These are phyloP conservation scores for Colletotrichum horii DNA, from an alignment of 2,329 filamentous ascomycete species.

Conservation along the genomic window DNA sequence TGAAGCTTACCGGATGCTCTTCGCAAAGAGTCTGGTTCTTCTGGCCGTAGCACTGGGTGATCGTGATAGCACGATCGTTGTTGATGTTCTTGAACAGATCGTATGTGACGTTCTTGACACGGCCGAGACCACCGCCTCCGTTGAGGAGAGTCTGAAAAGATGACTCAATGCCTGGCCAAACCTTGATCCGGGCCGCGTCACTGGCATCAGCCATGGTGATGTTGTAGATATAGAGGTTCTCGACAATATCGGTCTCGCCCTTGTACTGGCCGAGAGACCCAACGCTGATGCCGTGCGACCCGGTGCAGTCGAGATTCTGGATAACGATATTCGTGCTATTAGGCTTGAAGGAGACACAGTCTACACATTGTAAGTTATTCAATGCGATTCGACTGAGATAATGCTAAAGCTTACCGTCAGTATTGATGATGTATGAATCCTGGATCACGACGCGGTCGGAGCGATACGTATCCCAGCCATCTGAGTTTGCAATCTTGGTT, in stretches of 20 bases:
- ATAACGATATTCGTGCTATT: slow-evolving; percentile 73
- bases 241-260: slow-evolving; percentile 68
- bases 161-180: slow-evolving; percentile 60
- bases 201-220: slow-evolving; percentile 62
- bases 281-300: slow-evolving; percentile 75
- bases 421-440: slow-evolving; percentile 67
- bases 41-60: slow-evolving; percentile 65
- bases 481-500: slow-evolving; percentile 71
- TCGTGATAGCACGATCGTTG: slow-evolving; percentile 65
- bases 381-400: too few relatives aligned
- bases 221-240: slow-evolving; percentile 70
- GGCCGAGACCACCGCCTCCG: slow-evolving; percentile 62
- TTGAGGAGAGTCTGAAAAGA: slow-evolving; percentile 62
- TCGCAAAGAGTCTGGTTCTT: slow-evolving; percentile 34
- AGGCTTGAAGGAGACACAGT: slow-evolving; percentile 78
- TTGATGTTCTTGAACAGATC: slow-evolving; percentile 61
- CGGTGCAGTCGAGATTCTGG: slow-evolving; percentile 71
- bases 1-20: slow-evolving; percentile 29
- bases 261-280: slow-evolving; percentile 73
- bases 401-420: slow-evolving; percentile 60
- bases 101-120: slow-evolving; percentile 67
- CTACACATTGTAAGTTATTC: too few relatives aligned
- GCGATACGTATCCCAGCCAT: slow-evolving; percentile 57
- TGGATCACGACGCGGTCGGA: slow-evolving; percentile 70
- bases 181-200: slow-evolving; percentile 75